Evolutionary conservation across 2,329 filamentous ascomycete species (phyloP), one percentile per base, ranked within the genome.

Genomic region (Botrytis paeoniae): DNA sequence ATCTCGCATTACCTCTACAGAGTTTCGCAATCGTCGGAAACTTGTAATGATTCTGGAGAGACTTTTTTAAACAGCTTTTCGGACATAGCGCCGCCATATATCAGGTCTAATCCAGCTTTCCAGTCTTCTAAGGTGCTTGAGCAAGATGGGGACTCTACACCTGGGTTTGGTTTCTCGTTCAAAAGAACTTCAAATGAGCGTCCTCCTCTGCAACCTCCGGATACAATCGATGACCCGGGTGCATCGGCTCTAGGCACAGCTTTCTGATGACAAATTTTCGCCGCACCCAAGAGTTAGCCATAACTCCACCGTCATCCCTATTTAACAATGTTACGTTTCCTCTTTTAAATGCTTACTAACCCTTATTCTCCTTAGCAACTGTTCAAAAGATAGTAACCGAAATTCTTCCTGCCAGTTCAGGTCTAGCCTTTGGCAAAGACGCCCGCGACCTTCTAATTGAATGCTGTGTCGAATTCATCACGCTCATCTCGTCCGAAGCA

Each of bases 391-490:
- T 99, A 77, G 95, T 99, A 78, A 92, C 92, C 73, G 96, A 99
- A 82, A 98, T 99, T 79, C 88, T 99, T 1, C 91, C 94, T 2
- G 85, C 92, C 0, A 89, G 92, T 66, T 87, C 87, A 29, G 93
- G 94, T 69, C 89, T 97, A 75, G 91, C 93, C 2, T 98, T 98
- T 81, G 93, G 95, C 61, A 98, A 97, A 82, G 96, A 99, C 79
- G 95, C 95, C 20, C 92, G 96, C 74, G 96, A 99, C 81, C 87
- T 98, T 4, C 87, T 99, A 70, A 99, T 99, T 80, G 96, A 98
- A 85, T 98, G 96, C 85, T 99, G 96, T 81, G 95, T 99, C 80
- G 96, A 99, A 83, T 99, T 99, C 83, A 98, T 99, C 83, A 98
- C 96, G 29, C 89, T 99, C 80, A 93, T 99, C 78, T 98, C 95